Conservation (phyloP, 2,329 filamentous ascomycete genomes). For the Colletotrichum echinochloae region DNA sequence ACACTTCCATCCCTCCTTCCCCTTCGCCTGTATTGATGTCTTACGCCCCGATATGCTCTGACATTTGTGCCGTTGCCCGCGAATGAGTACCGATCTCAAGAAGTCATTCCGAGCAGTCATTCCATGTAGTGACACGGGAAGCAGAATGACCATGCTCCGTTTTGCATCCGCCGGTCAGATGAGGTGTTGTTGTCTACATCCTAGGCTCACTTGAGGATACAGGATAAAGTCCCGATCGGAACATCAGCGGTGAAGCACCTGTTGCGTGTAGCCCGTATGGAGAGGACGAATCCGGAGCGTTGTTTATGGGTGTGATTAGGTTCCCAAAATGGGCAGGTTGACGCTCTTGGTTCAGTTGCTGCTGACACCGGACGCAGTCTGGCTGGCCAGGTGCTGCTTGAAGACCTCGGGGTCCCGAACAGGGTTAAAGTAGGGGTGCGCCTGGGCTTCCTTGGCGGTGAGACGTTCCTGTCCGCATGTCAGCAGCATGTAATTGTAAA, state of each 20-base stretch:
- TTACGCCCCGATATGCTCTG: conserved; percentile 21
- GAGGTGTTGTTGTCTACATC: conserved; percentile 19
- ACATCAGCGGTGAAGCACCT: conserved; percentile 13
- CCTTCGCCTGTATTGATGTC: conserved; percentile 13
- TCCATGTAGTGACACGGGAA: conserved; percentile 19
- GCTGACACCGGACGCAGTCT: conserved; percentile 29
- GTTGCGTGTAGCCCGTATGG: conserved; percentile 16
- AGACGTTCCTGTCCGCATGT: conserved; percentile 79
- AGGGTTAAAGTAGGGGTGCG: conserved; percentile 92
- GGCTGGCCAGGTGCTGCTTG: conserved; percentile 60
- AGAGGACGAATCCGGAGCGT: conserved; percentile 9
- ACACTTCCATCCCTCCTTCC: conserved; percentile 7
- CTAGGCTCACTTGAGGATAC: conserved; percentile 2
- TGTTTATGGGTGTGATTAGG: conserved; percentile 16
- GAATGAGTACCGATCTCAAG: conserved; percentile 26
- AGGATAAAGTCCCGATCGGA: neutral
- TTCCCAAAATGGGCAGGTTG: conserved; percentile 9
- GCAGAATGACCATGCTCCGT: neutral
- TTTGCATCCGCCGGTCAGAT: conserved; percentile 21
- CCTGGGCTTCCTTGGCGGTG: conserved; percentile 97
- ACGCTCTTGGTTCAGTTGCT: conserved; percentile 23
- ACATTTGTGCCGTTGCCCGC: conserved; percentile 24
- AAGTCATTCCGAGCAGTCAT: conserved; percentile 31
- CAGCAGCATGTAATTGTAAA: neutral
- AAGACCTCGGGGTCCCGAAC: conserved; percentile 81